Evolutionary conservation across 441 rosid species (phyloP).

Genomic region (Hypseocharis bilobata): DNA sequence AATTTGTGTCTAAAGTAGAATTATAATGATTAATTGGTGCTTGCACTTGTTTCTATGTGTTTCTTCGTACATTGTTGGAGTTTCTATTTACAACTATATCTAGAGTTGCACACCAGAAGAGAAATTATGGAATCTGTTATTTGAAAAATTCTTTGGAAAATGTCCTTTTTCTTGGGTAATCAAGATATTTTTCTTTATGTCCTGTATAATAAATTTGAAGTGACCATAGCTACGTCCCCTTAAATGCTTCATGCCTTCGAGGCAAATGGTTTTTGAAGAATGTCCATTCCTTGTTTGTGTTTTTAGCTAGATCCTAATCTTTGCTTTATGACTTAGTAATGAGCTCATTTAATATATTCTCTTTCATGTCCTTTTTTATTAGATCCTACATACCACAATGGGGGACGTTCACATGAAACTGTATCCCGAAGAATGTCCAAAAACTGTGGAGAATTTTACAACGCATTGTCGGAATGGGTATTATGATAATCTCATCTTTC

Average conservation of each 20-base stretch:
- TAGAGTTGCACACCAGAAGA: not conserved
- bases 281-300: no score
- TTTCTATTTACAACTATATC: not conserved
- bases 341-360: not conserved
- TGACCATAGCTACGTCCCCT: not conserved
- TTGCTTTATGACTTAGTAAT: no score
- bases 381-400: constrained; percentile 81
- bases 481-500: constrained; percentile 87
- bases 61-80: not conserved
- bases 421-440: constrained; percentile 97
- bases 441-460: constrained; percentile 92
- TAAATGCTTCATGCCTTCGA: not conserved
- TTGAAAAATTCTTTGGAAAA: not conserved
- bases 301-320: not conserved
- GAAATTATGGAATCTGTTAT: not conserved
- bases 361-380: constrained; percentile 17
- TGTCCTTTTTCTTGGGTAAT: not conserved
- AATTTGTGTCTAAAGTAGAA: not conserved
- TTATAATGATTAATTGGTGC: not conserved
- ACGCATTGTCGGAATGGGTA: constrained; percentile 90
- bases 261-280: no score
- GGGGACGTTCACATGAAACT: constrained; percentile 86
- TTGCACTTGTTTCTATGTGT: not conserved
- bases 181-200: no score
- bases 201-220: not conserved